Conservation (phyloP, 805 yeast genomes). For the Peterozyma xylosa region DNA sequence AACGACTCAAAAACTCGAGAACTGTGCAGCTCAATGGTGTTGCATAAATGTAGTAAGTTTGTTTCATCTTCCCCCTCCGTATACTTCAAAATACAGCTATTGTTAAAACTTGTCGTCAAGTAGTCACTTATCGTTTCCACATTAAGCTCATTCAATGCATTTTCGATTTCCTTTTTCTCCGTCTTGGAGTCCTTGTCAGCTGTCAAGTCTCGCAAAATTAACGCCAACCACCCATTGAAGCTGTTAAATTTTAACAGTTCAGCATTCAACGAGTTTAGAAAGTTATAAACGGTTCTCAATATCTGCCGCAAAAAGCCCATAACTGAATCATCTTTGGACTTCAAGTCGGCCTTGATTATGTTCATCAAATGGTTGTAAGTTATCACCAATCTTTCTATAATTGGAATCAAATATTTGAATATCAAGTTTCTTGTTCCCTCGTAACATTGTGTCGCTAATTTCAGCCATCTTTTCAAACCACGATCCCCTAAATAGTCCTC, state of each 20-base stretch:
- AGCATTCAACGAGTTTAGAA: constrained; percentile 34
- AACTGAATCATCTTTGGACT: constrained; percentile 15
- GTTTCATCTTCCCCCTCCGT: neutral
- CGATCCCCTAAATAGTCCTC: constrained; percentile 61
- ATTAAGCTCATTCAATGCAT: constrained; percentile 8
- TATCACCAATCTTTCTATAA: constrained; percentile 47
- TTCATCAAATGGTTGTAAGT: constrained; percentile 27
- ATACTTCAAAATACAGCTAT: neutral
- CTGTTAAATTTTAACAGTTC: constrained; percentile 38
- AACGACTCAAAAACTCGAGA: neutral
- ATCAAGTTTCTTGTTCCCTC: constrained; percentile 40
- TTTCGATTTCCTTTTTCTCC: constrained; percentile 4
- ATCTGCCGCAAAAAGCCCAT: constrained; percentile 15
- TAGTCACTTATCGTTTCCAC: constrained; percentile 24
- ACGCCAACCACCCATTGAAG: constrained; percentile 36
- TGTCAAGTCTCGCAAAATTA: constrained; percentile 27
- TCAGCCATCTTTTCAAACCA: constrained; percentile 49
- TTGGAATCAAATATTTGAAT: constrained; percentile 43
- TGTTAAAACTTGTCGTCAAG: constrained; percentile 13
- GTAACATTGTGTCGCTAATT: constrained; percentile 40
- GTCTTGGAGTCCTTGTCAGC: constrained; percentile 28
- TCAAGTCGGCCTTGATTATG: constrained; percentile 9
- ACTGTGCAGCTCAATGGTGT: neutral
- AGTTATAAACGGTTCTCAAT: constrained; percentile 25
- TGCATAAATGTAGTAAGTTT: neutral